Evolutionary conservation across 2,329 filamentous ascomycete species (phyloP), one percentile per base, ranked within the genome.

Genomic region (Xylariaceae sp.): DNA sequence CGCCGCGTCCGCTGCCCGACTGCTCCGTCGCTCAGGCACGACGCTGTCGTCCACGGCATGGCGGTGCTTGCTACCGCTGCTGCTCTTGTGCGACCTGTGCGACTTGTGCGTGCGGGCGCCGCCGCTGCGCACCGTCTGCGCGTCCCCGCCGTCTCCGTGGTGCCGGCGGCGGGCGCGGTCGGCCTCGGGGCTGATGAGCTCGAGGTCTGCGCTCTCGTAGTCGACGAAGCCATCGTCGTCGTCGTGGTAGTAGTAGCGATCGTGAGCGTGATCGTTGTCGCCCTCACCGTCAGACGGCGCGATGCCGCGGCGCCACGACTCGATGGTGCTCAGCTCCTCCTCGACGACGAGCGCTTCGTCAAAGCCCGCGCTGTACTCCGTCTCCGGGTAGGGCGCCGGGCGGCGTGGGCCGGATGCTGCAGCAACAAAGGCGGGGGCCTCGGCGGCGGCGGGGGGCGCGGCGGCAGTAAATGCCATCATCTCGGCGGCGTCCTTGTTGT

Each of bases 301-400:
- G 42, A 77, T 75, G 18, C 73, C 74, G n/a, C 73, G 59, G 6
- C 71, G 63, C 74, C 74, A 78, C 0, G 59, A 61, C 51, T 77
- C 74, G 29, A 77, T 77, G 14, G 61, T 62, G 58, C 71, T 75
- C 14, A 77, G 55, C 44, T 76, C 71, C 38, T 76, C 70, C 37
- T 75, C 68, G 11, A 76, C 47, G 2, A 76, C 61, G n/a, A 76
- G 57, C 0, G 73, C 72, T 49, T 77, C 73, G 32, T 77, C 70
- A 26, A 67, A 61, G 27, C 58, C 56, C 1, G 46, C 48, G 31
- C 55, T 50, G 19, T 39, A 29, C 31, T 52, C 46, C 4, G 49
- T 43, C 30, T 39, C 39, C 11, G 49, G 47, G 33, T 53, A 52
- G 3, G 40, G 42, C 8, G 38, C 33, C 5, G 37, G 19, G n/a